Evolutionary conservation across 1,284 basidiomycete species (phyloP).

Genomic region (Tetrapyrgos nigripes): DNA sequence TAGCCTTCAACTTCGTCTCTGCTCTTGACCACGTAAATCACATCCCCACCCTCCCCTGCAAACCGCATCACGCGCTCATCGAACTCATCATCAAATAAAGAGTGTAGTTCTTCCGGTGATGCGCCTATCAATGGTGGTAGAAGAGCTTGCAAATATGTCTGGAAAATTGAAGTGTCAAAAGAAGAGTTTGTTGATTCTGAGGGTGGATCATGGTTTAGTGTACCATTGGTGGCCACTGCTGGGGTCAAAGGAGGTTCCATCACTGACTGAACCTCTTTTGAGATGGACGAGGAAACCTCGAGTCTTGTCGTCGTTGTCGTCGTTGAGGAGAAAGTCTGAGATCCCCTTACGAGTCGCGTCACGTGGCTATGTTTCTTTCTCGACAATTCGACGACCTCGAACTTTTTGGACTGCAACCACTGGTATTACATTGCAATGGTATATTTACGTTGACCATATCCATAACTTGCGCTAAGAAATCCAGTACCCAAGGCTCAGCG

Average conservation of each 20-base stretch:
- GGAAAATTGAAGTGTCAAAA: slow-evolving; percentile 71
- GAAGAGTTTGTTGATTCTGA: slow-evolving; percentile 26
- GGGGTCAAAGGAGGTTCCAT: not conserved
- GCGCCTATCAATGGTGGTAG: slow-evolving; percentile 81
- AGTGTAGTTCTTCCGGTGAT: slow-evolving; percentile 63
- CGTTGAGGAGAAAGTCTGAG: not conserved
- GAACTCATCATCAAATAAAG: slow-evolving; percentile 77
- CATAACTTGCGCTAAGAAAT: no score
- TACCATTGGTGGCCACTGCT: not conserved
- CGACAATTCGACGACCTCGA: no score
- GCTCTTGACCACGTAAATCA: slow-evolving; percentile 81
- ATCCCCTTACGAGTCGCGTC: not conserved
- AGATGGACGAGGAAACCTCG: not conserved
- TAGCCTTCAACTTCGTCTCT: slow-evolving; percentile 75
- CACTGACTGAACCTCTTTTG: not conserved
- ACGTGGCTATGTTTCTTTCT: not conserved
- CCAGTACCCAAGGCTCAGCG: no score
- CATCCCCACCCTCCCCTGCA: slow-evolving; percentile 72
- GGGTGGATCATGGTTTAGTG: slow-evolving; percentile 3
- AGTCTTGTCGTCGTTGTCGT: not conserved
- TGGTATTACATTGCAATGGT: no score
- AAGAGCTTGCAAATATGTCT: slow-evolving; percentile 70
- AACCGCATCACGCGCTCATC: slow-evolving; percentile 77
- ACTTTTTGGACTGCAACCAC: no score
- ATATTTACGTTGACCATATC: no score